Conservation (phyloP, 306 rosid genomes). For the Quillaja saponaria region DNA sequence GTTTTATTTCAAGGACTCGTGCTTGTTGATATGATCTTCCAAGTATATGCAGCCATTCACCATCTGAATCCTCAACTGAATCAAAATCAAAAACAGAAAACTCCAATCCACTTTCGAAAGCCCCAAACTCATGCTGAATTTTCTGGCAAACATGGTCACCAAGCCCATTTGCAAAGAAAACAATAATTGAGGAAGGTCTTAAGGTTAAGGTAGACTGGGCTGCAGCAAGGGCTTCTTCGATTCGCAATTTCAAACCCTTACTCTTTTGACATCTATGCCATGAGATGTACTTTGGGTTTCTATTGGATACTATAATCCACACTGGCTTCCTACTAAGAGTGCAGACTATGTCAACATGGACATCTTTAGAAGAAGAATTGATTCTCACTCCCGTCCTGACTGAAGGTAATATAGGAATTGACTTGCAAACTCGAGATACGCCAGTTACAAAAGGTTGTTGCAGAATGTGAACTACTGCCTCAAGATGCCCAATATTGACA, state of each 20-base stretch:
- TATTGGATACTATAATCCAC: conserved; percentile 87
- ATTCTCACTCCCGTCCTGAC: conserved; percentile 25
- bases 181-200: conserved; percentile 68
- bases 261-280: conserved; percentile 52
- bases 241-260: conserved; percentile 65
- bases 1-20: conserved; percentile 58
- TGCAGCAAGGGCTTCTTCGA: conserved; percentile 56
- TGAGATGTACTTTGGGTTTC: conserved; percentile 71
- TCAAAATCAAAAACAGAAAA: conserved; percentile 50
- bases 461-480: conserved; percentile 75
- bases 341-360: conserved; percentile 73
- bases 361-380: conserved; percentile 34
- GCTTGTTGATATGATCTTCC: conserved; percentile 57
- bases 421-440: conserved; percentile 87
- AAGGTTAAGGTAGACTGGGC: conserved; percentile 61
- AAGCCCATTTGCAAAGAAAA: conserved; percentile 78
- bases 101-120: conserved; percentile 49
- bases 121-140: conserved; percentile 58
- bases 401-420: conserved; percentile 52
- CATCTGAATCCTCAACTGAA: conserved; percentile 53
- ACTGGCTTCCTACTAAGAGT: conserved; percentile 68
- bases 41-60: conserved; percentile 65
- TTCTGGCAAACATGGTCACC: conserved; percentile 35
- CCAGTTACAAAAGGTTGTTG: conserved; percentile 77
- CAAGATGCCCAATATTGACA: conserved; percentile 84